Conservation (phyloP, 1,284 basidiomycete genomes). For the Takashimella tepidaria region DNA sequence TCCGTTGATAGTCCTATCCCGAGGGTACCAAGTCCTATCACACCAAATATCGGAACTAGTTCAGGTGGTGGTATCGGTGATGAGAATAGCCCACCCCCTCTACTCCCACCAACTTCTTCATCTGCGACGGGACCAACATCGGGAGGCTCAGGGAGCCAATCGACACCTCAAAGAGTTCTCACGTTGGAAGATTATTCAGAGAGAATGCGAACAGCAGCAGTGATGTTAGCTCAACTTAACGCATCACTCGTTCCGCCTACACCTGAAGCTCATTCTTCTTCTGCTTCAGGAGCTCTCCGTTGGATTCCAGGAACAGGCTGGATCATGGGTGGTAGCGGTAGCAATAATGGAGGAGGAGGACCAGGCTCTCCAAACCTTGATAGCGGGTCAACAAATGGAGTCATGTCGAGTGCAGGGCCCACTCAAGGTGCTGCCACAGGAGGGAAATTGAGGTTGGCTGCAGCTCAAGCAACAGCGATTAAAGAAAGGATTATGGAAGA, state of each 20-base stretch:
- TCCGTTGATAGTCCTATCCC: neutral
- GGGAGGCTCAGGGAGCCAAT: too few species aligned
- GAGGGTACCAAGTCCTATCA: neutral
- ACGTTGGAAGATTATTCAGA: constrained; percentile 92
- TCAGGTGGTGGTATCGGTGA: neutral
- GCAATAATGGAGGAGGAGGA: neutral
- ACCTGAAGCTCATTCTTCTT: constrained; percentile 39
- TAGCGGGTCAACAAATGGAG: neutral
- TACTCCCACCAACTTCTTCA: neutral
- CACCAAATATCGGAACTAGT: neutral
- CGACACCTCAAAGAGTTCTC: constrained; percentile 42
- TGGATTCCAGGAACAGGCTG: constrained; percentile 66
- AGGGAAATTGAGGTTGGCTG: constrained; percentile 62
- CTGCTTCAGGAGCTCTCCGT: constrained; percentile 45
- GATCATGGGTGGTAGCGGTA: constrained; percentile 48
- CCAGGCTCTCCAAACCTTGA: neutral
- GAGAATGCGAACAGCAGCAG: constrained; percentile 94
- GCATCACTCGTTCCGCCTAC: constrained; percentile 61
- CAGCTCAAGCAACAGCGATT: constrained; percentile 80
- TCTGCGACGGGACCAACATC: too few species aligned
- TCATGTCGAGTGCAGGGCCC: neutral
- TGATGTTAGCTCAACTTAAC: constrained; percentile 97
- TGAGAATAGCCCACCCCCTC: neutral
- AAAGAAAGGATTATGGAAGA: constrained; percentile 96
- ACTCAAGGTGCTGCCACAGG: constrained; percentile 29